Conservation (phyloP, 192 early-diverging fungal genomes). For the Irineochytrium annulatum region DNA sequence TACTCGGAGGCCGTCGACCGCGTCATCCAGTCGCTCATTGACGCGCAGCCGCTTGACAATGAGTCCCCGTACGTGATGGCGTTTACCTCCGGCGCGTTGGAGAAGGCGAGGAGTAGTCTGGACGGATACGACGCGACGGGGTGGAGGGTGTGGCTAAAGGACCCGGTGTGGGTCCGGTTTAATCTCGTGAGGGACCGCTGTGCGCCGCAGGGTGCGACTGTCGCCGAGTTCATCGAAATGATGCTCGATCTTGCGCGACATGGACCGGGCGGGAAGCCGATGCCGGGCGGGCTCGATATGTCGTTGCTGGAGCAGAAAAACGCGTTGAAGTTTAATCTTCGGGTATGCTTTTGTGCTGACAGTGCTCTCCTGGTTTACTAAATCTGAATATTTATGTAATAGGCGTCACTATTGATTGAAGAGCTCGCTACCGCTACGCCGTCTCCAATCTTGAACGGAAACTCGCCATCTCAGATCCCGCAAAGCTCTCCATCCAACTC, state of each 20-base stretch:
- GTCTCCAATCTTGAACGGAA: no score
- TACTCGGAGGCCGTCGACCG: background rate
- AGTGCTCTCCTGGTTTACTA: no score
- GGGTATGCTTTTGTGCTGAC: no score
- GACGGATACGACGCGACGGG: background rate
- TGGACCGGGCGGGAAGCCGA: no score
- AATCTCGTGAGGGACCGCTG: constrained; percentile 4
- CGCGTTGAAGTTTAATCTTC: no score
- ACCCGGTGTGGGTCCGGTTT: background rate
- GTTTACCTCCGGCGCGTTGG: background rate
- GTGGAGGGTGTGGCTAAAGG: constrained; percentile 8
- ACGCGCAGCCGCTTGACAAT: background rate
- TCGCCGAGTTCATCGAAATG: constrained; percentile 4
- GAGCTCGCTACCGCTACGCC: no score
- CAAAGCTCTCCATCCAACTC: no score
- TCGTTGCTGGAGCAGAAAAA: no score
- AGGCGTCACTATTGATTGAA: no score
- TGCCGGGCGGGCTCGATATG: no score
- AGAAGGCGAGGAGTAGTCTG: background rate
- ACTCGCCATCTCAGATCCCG: no score
- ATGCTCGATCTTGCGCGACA: background rate
- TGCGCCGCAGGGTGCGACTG: constrained; percentile 1
- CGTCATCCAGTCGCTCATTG: background rate
- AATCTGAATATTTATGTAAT: no score
- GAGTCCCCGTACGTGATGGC: background rate